These are phyloP conservation scores for Gaeumannomyces sp. DNA, from an alignment of 2,329 filamentous ascomycete species.

Conservation along the genomic window DNA sequence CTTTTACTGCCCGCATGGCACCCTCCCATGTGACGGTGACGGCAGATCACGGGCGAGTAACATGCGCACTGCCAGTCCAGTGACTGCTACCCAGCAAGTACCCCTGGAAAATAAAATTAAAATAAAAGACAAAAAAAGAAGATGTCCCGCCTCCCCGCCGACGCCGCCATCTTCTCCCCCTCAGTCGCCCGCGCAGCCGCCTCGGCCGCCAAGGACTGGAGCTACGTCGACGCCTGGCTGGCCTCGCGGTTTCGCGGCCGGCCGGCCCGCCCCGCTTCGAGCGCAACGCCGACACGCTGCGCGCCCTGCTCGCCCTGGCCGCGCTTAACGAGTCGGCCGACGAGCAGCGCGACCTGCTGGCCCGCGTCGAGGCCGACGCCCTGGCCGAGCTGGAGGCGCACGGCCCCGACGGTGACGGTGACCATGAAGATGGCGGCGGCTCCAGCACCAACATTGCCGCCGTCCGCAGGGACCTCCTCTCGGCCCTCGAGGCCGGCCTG, in stretches of 20 bases:
- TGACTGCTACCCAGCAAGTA: neutral
- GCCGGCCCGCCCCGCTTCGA: slow-evolving; percentile 65
- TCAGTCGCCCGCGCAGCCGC: slow-evolving; percentile 68
- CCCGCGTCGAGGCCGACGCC: slow-evolving; percentile 52
- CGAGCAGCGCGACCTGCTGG: slow-evolving; percentile 56
- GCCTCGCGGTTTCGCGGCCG: slow-evolving; percentile 60
- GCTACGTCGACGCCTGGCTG: slow-evolving; percentile 80
- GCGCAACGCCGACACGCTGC: slow-evolving; percentile 73
- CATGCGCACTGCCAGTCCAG: too few species aligned
- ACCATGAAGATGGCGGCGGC: neutral
- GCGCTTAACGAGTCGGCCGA: slow-evolving; percentile 72
- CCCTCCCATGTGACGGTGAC: slow-evolving; percentile 2
- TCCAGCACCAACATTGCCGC: slow-evolving; percentile 16
- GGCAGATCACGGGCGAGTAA: too few species aligned
- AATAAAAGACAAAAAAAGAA: neutral
- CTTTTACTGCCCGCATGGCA: neutral
- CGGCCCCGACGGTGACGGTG: slow-evolving; percentile 10
- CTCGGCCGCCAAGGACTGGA: slow-evolving; percentile 85
- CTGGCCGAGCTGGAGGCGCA: slow-evolving; percentile 44
- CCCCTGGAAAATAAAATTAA: neutral
- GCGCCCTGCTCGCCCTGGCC: slow-evolving; percentile 66
- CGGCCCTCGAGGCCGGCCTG: slow-evolving; percentile 48
- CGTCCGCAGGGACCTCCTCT: slow-evolving; percentile 38
- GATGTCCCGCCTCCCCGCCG: slow-evolving; percentile 34
- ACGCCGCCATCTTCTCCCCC: slow-evolving; percentile 59